Evolutionary conservation across 2,329 filamentous ascomycete genomes (phyloP), one percentile per base, ranked within the genome.

Genomic region (Botryotinia convoluta): DNA sequence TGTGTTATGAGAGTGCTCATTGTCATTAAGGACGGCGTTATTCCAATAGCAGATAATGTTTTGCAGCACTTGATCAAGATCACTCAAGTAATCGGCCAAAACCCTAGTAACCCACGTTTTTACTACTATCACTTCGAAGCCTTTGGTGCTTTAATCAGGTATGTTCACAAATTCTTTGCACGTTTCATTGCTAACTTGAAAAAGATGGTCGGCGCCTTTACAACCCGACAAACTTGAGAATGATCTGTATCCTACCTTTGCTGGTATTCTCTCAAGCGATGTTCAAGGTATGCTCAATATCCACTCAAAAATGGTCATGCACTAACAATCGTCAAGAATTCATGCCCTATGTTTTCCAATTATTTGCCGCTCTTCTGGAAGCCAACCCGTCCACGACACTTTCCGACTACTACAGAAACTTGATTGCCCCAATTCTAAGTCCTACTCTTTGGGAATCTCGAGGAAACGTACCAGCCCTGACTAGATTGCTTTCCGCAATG

Each of bases 101-200:
- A 99, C 82, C 96, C 96, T 0, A 98, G 95, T 84, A 99, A 99
- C 83, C 96, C 96, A 3, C 90, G 94, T 20, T 99, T 99, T 84
- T 98, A 98, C 84, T 99, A 99, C 85, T 99, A 95, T 83, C 94
- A 97, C 81, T 99, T 99, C 76, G 96, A 99, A 84, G 93, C 94
- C 4, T 85, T 99, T 63, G 96, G 96, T 48, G 95, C 96, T 26
- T 87, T 99, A 65, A 93, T 98, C 72, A 90, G 72, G 74, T 74
- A 60, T 63, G 71, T 72, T 20, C 29, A 42, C 37, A 20, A 29
- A 6, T 26, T 60, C 10, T 42, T 3, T 35, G 20, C 22, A 69
- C 14, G 54, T 2, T 42, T 59, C 22, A 12, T 9, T 35, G 32
- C 26, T 63, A 57, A 74, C 35, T 29, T 29, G 35, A 29, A 26